phyloP scores from a whole-genome alignment of 2,329 filamentous ascomycete species.

The Cladophialophora immunda region DNA sequence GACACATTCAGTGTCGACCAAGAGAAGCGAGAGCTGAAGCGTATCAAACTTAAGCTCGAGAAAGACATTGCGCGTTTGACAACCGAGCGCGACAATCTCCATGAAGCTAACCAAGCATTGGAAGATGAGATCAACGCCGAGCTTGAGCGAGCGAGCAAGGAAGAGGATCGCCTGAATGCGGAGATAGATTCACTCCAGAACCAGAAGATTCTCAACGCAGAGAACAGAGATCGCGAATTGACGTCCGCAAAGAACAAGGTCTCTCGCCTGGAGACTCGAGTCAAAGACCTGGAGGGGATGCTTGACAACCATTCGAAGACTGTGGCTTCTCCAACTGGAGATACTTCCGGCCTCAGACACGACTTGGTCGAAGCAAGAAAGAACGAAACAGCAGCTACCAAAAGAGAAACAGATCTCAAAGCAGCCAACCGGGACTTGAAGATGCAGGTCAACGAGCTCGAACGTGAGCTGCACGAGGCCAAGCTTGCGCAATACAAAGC shows the following conservation, averaged over 20 bases:
- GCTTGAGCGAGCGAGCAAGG: conserved; percentile 70
- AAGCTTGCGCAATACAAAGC: conserved; percentile 55
- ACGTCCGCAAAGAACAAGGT: conserved; percentile 66
- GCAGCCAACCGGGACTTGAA: conserved; percentile 70
- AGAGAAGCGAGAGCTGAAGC: conserved; percentile 73
- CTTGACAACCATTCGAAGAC: conserved; percentile 63
- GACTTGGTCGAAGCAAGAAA: conserved; percentile 71
- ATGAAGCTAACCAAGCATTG: conserved; percentile 65
- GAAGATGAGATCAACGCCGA: conserved; percentile 73
- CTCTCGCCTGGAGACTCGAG: conserved; percentile 68
- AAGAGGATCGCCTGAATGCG: conserved; percentile 68
- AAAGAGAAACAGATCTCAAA: conserved; percentile 72
- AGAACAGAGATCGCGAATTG: conserved; percentile 59
- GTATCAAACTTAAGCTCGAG: conserved; percentile 73
- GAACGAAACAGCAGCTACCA: conserved; percentile 70
- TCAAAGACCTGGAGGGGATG: conserved; percentile 59
- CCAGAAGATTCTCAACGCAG: conserved; percentile 56
- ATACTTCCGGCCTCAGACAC: conserved; percentile 68
- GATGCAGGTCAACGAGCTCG: conserved; percentile 71
- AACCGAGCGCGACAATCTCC: conserved; percentile 68
- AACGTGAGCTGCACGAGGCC: conserved; percentile 72
- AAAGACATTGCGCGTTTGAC: conserved; percentile 70
- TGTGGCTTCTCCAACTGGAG: conserved; percentile 49
- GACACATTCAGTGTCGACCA: conserved; percentile 71
- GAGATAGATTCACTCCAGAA: conserved; percentile 60